Percentiles rank a stretch among this genome's conserved stretches.
Evolutionary conservation across 2,329 filamentous ascomycete species (phyloP).

Genomic region (Xylariomycetidae sp.): DNA sequence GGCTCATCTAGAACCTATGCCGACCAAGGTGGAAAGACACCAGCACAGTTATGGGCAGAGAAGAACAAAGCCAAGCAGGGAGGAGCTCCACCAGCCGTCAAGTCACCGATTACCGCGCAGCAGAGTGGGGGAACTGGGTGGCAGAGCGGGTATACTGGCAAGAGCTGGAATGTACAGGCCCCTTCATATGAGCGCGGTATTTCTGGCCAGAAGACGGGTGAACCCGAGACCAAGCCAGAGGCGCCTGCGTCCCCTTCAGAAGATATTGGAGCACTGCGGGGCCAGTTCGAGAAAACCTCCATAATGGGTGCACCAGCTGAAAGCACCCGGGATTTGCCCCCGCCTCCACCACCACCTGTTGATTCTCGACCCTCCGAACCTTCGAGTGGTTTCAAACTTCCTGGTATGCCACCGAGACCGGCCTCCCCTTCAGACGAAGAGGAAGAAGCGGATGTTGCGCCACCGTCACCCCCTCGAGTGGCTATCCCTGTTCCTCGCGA

Average conservation of each 20-base stretch:
- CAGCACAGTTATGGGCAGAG: conserved; percentile 95
- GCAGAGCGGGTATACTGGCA: conserved; percentile 89
- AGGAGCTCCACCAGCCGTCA: conserved; percentile 42
- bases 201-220: conserved; percentile 60
- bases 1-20: conserved; percentile 90
- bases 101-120: conserved; percentile 61
- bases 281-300: conserved; percentile 75
- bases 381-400: conserved; percentile 71
- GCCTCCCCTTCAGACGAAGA: conserved; percentile 50
- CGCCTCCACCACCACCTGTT: conserved; percentile 58
- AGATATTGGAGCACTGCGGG: conserved; percentile 69
- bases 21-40: conserved; percentile 91
- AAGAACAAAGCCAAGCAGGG: conserved; percentile 86
- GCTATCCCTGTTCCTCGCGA: conserved; percentile 77
- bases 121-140: conserved; percentile 62
- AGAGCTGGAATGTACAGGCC: conserved; percentile 86
- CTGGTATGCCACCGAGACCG: conserved; percentile 64
- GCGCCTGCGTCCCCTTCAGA: conserved; percentile 53
- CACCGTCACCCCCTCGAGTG: conserved; percentile 72
- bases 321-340: conserved; percentile 12
- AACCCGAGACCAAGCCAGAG: conserved; percentile 39
- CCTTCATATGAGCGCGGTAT: conserved; percentile 63
- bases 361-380: conserved; percentile 55
- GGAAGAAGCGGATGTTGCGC: conserved; percentile 47
- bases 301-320: conserved; percentile 52